Evolutionary conservation across 495 filamentous ascomycete species (phyloP).

Genomic region (Tuber melanosporum): DNA sequence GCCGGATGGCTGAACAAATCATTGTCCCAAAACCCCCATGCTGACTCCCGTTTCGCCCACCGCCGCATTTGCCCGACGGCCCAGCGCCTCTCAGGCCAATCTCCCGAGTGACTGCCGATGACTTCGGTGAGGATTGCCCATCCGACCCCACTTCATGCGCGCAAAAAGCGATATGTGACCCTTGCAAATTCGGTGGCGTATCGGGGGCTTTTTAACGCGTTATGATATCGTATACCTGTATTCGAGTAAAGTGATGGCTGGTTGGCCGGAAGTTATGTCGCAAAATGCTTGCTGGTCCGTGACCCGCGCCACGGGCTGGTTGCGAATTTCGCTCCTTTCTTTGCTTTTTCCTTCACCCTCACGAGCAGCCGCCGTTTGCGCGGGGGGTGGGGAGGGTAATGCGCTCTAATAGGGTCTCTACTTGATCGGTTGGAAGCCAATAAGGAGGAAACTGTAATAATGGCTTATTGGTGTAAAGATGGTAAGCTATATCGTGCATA

Average conservation of each 20-base stretch:
- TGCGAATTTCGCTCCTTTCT: background rate
- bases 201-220: background rate
- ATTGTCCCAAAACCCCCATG: background rate
- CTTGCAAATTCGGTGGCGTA: background rate
- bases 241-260: background rate
- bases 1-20: background rate
- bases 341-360: background rate
- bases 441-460: no score
- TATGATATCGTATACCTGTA: background rate
- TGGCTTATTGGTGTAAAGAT: no score
- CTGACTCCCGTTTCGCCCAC: no score
- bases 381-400: no score
- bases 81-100: no score
- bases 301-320: background rate
- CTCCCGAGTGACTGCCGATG: background rate
- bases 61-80: no score
- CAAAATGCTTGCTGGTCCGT: background rate
- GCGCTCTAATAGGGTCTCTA: background rate
- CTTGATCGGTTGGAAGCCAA: background rate
- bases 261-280: background rate
- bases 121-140: background rate
- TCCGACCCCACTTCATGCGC: background rate
- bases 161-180: background rate
- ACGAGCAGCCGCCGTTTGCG: background rate
- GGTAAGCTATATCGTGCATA: no score